Evolutionary conservation across 148 eudicot species (phyloP).

Genomic region (Dysphania ambrosioides): DNA sequence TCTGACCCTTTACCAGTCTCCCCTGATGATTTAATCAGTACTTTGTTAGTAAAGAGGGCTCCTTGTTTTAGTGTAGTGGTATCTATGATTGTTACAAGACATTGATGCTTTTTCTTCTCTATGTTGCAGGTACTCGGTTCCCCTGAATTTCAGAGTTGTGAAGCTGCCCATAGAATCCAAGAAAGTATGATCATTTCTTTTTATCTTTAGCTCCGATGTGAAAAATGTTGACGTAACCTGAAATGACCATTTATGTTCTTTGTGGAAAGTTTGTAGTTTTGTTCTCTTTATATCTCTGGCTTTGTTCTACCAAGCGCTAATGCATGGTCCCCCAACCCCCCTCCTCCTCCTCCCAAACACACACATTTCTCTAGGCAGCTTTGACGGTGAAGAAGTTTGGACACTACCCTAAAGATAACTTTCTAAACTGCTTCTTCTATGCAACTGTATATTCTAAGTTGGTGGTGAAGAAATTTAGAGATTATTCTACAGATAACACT

Average conservation of each 20-base stretch:
- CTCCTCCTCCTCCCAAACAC: too few relatives aligned
- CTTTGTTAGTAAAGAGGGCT: not conserved
- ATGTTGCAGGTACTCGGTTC: conserved; percentile 56
- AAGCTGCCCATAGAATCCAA: conserved; percentile 61
- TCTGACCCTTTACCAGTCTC: not conserved
- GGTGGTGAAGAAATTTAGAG: not conserved
- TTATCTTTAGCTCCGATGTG: not conserved
- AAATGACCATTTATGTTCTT: not conserved
- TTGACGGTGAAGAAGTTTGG: not conserved
- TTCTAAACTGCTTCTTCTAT: too few relatives aligned
- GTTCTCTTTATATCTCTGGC: not conserved
- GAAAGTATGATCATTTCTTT: conserved; percentile 46
- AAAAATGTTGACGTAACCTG: not conserved
- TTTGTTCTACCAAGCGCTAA: too few relatives aligned
- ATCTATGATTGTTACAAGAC: not conserved
- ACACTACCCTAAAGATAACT: not conserved
- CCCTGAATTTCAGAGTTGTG: conserved; percentile 56
- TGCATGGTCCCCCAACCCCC: too few relatives aligned
- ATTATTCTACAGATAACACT: not conserved
- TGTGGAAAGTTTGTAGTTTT: not conserved
- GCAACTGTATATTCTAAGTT: too few relatives aligned
- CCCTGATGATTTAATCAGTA: not conserved
- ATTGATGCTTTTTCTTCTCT: conserved; percentile 9
- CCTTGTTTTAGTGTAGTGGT: not conserved
- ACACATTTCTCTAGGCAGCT: not conserved